phyloP scores from a whole-genome alignment of 2,329 filamentous ascomycete genomes.

The Aphanocladium album region DNA sequence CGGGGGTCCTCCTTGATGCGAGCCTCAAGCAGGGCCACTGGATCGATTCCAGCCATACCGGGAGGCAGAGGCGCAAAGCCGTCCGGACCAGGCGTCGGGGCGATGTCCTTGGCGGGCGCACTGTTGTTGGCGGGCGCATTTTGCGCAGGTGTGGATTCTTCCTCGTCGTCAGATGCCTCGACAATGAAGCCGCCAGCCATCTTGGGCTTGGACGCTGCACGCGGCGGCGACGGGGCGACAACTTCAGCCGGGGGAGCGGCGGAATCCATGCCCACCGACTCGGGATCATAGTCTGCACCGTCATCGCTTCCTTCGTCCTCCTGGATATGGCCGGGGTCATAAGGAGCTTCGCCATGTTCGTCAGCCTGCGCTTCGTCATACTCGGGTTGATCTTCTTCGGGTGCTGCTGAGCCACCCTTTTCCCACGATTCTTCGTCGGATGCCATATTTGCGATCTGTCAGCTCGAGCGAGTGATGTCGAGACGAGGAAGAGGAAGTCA shows the following conservation, averaged over 20 bases:
- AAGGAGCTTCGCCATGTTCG: conserved; percentile 42
- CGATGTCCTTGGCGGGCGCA: background rate
- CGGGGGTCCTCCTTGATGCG: conserved; percentile 88
- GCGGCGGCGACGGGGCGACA: background rate
- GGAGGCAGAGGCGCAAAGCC: conserved; percentile 29
- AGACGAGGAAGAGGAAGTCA: conserved; percentile 1
- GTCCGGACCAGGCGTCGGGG: conserved; percentile 18
- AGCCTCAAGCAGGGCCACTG: conserved; percentile 77
- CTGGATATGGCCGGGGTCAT: conserved; percentile 45
- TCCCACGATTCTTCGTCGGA: conserved; percentile 44
- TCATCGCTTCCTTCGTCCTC: conserved; percentile 46
- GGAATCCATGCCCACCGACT: conserved; percentile 43
- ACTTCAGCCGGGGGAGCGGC: conserved; percentile 18
- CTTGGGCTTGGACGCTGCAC: conserved; percentile 46
- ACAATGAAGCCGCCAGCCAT: conserved; percentile 56
- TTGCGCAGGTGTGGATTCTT: conserved; percentile 7
- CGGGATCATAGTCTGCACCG: conserved; percentile 54
- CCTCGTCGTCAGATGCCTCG: conserved; percentile 50
- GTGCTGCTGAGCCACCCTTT: conserved; percentile 49
- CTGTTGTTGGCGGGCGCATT: conserved; percentile 14
- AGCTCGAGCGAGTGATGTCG: background rate
- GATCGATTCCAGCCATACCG: conserved; percentile 52
- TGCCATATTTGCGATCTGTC: conserved; percentile 26
- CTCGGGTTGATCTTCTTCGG: conserved; percentile 52
- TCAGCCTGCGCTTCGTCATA: conserved; percentile 52